phyloP scores from a whole-genome alignment of 2,329 filamentous ascomycete species.

The Fusarium mundagurra region DNA sequence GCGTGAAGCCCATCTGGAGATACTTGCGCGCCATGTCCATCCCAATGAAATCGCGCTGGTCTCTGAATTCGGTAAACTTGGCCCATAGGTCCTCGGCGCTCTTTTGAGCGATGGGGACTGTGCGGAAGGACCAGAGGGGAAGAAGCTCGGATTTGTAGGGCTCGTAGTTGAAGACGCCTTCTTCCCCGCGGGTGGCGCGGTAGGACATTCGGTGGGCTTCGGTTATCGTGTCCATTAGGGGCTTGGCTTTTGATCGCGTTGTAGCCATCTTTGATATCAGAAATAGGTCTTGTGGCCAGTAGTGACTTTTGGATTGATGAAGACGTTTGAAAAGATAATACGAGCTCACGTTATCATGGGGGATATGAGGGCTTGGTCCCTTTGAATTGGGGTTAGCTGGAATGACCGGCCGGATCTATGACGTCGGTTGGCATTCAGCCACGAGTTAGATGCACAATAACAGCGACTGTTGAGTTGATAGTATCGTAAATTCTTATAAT shows the following conservation, averaged over 20 bases:
- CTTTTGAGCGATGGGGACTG: conserved; percentile 39
- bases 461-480: background rate
- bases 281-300: too few relatives aligned
- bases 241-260: background rate
- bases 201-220: conserved; percentile 50
- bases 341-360: too few relatives aligned
- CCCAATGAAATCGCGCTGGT: conserved; percentile 65
- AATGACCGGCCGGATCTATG: background rate
- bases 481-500: background rate
- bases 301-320: too few relatives aligned
- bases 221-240: conserved; percentile 7
- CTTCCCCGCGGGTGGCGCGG: conserved; percentile 68
- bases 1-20: conserved; percentile 73
- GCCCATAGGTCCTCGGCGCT: conserved; percentile 60
- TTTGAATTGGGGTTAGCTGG: too few relatives aligned
- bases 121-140: conserved; percentile 66
- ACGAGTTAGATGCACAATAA: background rate
- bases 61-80: conserved; percentile 63
- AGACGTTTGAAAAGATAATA: too few relatives aligned
- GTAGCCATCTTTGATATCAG: too few relatives aligned
- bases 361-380: too few relatives aligned
- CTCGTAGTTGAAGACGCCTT: conserved; percentile 69
- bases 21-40: conserved; percentile 74
- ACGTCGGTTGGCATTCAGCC: background rate
- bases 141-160: conserved; percentile 70